Evolutionary conservation across 441 rosid genomes (phyloP).

Genomic region (Gossypium gossypioides): DNA sequence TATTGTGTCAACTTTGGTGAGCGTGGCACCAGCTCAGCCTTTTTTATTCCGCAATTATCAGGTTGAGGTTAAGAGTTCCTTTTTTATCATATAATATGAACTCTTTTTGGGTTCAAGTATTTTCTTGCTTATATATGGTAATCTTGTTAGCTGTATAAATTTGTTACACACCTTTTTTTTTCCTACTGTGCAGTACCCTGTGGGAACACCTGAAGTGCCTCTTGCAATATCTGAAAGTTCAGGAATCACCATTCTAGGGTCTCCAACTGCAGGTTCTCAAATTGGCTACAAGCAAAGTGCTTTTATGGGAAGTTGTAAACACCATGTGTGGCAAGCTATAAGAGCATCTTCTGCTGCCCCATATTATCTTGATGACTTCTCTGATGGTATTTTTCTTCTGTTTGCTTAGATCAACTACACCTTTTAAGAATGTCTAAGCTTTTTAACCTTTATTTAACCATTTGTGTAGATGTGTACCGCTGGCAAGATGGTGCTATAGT

Average conservation of each 20-base stretch:
- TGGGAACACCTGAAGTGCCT: constrained; percentile 82
- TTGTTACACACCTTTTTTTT: constrained; percentile 6
- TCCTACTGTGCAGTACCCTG: constrained; percentile 59
- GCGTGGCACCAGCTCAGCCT: constrained; percentile 88
- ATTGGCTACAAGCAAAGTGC: constrained; percentile 82
- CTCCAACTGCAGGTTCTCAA: constrained; percentile 63
- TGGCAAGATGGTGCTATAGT: constrained; percentile 99
- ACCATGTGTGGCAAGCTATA: constrained; percentile 87
- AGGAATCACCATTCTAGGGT: constrained; percentile 48
- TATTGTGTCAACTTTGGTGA: constrained; percentile 85
- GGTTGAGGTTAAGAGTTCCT: constrained; percentile 31
- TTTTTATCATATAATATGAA: constrained; percentile 3
- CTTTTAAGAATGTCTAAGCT: not conserved
- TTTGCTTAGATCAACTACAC: constrained; percentile 10
- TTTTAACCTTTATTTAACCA: not conserved
- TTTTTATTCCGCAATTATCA: constrained; percentile 93
- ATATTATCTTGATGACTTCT: constrained; percentile 94
- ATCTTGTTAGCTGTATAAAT: not conserved
- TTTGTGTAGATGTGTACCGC: constrained; percentile 53
- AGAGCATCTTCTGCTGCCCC: constrained; percentile 99
- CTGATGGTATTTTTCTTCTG: constrained; percentile 50
- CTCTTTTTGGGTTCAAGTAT: not conserved
- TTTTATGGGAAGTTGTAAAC: constrained; percentile 92
- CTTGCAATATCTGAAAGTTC: constrained; percentile 66
- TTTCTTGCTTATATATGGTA: not conserved